phyloP scores from a whole-genome alignment of 345 rosid genomes.

The Dipteronia sinensis region DNA sequence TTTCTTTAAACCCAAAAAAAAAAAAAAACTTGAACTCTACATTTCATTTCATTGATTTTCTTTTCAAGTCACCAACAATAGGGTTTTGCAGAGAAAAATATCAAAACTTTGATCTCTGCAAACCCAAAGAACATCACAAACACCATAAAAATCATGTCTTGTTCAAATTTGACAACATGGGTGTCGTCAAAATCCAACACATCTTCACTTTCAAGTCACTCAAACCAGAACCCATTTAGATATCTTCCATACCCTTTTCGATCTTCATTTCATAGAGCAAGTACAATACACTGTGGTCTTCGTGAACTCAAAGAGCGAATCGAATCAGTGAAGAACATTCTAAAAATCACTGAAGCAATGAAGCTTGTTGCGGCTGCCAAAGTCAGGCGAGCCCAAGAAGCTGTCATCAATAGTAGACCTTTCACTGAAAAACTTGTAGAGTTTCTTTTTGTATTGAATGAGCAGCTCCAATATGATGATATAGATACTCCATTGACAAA shows the following conservation, averaged over 20 bases:
- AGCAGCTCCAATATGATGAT: constrained; percentile 57
- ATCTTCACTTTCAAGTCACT: constrained; percentile 22
- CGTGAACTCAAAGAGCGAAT: constrained; percentile 69
- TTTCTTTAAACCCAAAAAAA: background rate
- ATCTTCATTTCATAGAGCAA: constrained; percentile 8
- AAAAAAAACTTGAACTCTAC: background rate
- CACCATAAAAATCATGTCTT: constrained; percentile 33
- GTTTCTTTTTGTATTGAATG: constrained; percentile 53
- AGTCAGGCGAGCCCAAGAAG: constrained; percentile 84
- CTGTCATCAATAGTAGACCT: constrained; percentile 76
- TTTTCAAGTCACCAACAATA: background rate
- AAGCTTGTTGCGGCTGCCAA: constrained; percentile 82
- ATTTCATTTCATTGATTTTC: background rate
- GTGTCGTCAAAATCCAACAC: constrained; percentile 23
- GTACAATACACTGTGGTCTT: constrained; percentile 46
- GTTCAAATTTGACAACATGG: constrained; percentile 35
- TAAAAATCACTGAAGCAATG: constrained; percentile 85
- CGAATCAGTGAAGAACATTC: constrained; percentile 57
- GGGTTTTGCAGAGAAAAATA: constrained; percentile 20
- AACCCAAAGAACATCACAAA: background rate
- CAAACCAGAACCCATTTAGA: constrained; percentile 35
- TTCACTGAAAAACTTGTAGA: constrained; percentile 63
- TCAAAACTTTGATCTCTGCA: background rate
- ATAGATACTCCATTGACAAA: constrained; percentile 67
- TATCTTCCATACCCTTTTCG: constrained; percentile 9